These are phyloP conservation scores for Rosa hybrid DNA, from an alignment of 331 rosid species.

Conservation along the genomic window DNA sequence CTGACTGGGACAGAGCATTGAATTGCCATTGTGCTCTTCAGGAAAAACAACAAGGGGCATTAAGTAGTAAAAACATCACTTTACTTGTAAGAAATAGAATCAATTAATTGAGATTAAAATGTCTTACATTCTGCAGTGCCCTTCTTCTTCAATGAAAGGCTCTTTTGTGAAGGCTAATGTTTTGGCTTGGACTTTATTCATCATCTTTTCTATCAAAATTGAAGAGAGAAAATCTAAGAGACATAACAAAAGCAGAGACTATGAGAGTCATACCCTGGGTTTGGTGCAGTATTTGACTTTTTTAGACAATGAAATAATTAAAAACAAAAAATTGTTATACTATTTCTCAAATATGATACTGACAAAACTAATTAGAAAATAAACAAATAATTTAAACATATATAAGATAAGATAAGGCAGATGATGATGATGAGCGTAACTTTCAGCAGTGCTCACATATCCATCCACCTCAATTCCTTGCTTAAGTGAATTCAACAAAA, in stretches of 20 bases:
- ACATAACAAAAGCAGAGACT: neutral
- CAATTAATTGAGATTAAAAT: neutral
- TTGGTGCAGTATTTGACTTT: neutral
- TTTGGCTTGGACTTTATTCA: constrained; percentile 46
- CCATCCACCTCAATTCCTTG: neutral
- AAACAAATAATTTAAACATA: neutral
- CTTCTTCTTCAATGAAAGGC: constrained; percentile 77
- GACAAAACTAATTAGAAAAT: neutral
- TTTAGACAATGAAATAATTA: neutral
- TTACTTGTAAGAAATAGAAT: neutral
- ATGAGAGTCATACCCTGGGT: neutral
- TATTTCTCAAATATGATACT: neutral
- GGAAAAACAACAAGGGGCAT: neutral
- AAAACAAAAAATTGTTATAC: neutral
- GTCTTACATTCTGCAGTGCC: constrained; percentile 66
- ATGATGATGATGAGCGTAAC: neutral
- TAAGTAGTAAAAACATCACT: neutral
- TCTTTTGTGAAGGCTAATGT: constrained; percentile 68
- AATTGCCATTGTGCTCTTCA: constrained; percentile 40
- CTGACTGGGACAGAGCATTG: constrained; percentile 58
- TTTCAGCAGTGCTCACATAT: neutral
- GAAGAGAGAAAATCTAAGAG: neutral
- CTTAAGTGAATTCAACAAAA: neutral
- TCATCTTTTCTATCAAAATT: constrained; percentile 16
- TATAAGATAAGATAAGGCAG: neutral